A percentile compares a stretch with the other conserved stretches of the same genome.
Conservation (phyloP, 1,284 basidiomycete genomes). For the Vanrija sp. region DNA sequence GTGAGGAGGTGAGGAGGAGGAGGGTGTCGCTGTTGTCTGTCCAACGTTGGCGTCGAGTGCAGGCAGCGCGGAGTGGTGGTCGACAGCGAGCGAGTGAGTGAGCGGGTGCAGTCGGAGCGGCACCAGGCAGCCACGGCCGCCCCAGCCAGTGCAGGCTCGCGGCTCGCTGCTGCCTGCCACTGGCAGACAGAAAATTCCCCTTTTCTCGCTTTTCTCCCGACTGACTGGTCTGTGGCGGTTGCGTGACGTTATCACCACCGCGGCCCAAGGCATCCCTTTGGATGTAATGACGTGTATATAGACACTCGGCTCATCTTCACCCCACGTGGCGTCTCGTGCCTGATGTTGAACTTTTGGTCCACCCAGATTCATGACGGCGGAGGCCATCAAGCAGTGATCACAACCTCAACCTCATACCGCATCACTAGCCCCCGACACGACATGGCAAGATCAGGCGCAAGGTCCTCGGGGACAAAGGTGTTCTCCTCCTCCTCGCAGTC, state of each 20-base stretch:
- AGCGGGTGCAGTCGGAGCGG: too few species aligned
- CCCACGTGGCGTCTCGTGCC: not conserved
- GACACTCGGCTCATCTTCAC: not conserved
- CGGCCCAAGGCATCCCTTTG: not conserved
- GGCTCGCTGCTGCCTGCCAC: too few species aligned
- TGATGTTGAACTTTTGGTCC: slow-evolving; percentile 6
- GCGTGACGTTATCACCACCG: not conserved
- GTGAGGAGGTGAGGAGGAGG: slow-evolving; percentile 1
- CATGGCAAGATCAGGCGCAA: too few species aligned
- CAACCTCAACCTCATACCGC: too few species aligned
- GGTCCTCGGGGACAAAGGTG: not conserved
- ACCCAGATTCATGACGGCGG: not conserved
- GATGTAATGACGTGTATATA: too few species aligned
- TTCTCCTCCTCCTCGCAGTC: slow-evolving; percentile 24
- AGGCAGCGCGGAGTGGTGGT: not conserved
- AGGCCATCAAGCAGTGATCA: not conserved
- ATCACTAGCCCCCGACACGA: not conserved
- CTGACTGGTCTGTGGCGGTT: not conserved
- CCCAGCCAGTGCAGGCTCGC: too few species aligned
- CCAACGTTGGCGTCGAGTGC: not conserved
- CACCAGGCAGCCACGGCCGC: too few species aligned
- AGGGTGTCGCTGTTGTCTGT: not conserved
- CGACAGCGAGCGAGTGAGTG: not conserved
- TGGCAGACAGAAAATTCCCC: too few species aligned
- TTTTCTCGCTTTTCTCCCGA: too few species aligned